These are phyloP conservation scores for apple (Malus domestica) DNA, from an alignment of 306 rosid genomes.

Conservation along the genomic window ASM211411v1 NC_041803.1:3733001-3733500, in stretches of 20 bases:
- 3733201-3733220: neutral
- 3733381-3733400: neutral
- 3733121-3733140: neutral
- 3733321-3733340: neutral
- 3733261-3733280: conserved; percentile 39
- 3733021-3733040: too few relatives aligned
- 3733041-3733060: too few relatives aligned
- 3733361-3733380: neutral
- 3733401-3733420: neutral
- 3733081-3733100: neutral
- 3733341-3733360: neutral
- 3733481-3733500: neutral
- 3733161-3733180: neutral
- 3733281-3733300: conserved; percentile 41
- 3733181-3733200: neutral
- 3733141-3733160: neutral
- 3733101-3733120: neutral
- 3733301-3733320: neutral
- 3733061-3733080: too few relatives aligned
- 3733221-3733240: neutral
- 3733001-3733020: too few relatives aligned
- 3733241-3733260: conserved; percentile 37
- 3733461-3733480: neutral
- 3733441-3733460: neutral
- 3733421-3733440: neutral